Evolutionary conservation across 352 stramenopile species (phyloP).

Genomic region (Halophytophthora polymorphica): DNA sequence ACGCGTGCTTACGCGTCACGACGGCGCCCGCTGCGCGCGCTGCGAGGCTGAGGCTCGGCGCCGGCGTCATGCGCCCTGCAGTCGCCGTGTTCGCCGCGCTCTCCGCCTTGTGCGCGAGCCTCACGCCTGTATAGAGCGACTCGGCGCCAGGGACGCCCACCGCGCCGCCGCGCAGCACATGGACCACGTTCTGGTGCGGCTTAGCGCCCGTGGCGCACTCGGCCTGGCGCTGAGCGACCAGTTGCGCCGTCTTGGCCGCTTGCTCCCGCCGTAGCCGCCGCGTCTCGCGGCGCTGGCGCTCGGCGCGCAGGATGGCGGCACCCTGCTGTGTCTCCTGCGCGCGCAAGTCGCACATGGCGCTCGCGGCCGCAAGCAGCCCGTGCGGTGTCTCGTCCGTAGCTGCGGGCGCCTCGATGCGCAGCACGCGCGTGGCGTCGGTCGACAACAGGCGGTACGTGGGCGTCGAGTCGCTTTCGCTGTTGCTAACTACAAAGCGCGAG

Average conservation of each 20-base stretch:
- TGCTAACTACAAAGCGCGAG: conserved; percentile 3
- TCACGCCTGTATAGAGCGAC: neutral
- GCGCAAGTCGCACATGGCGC: conserved; percentile 27
- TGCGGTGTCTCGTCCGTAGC: conserved; percentile 15
- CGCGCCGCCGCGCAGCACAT: neutral
- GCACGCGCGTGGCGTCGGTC: conserved; percentile 44
- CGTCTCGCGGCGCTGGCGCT: conserved; percentile 19
- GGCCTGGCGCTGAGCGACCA: conserved; percentile 3
- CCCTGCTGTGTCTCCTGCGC: conserved; percentile 29
- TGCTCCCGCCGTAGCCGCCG: conserved; percentile 9
- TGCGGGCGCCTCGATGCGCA: conserved; percentile 43
- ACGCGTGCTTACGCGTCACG: conserved; percentile 21
- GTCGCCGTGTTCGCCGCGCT: neutral
- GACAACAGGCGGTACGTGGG: conserved; percentile 49
- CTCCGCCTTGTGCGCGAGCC: neutral
- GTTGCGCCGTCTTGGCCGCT: conserved; percentile 4
- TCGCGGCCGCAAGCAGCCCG: conserved; percentile 10
- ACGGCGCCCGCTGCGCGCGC: conserved; percentile 13
- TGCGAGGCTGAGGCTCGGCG: conserved; percentile 5
- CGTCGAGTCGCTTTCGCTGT: conserved; percentile 2
- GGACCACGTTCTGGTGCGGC: no score
- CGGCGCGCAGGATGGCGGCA: conserved; percentile 18
- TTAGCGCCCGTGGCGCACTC: conserved; percentile 5
- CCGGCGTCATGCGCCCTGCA: neutral
- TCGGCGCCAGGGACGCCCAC: neutral